phyloP scores from a whole-genome alignment of 2,329 filamentous ascomycete species.

The Fusarium robinianum region DNA sequence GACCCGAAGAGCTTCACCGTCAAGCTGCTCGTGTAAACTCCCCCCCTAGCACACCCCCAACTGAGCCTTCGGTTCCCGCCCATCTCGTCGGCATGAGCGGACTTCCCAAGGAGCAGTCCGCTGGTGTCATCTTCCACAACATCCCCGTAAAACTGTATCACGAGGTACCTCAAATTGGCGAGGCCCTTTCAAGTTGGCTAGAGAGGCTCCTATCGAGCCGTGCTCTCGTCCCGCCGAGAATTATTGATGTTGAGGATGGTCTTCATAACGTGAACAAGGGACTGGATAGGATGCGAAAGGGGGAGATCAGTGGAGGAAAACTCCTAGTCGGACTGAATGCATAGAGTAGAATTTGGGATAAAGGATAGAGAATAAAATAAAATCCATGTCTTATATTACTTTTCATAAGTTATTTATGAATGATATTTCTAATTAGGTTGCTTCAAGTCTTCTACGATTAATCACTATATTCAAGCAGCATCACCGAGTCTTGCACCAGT shows the following conservation, averaged over 20 bases:
- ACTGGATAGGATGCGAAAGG: slow-evolving; percentile 66
- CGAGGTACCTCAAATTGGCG: slow-evolving; percentile 65
- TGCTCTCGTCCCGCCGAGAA: slow-evolving; percentile 62
- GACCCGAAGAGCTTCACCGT: slow-evolving; percentile 48
- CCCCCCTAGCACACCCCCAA: slow-evolving; percentile 46
- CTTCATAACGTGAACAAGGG: slow-evolving; percentile 69
- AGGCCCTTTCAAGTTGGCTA: slow-evolving; percentile 67
- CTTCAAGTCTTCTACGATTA: too few relatives aligned
- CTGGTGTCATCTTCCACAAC: slow-evolving; percentile 60
- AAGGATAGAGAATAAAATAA: not conserved
- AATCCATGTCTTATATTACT: not conserved
- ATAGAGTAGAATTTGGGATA: not conserved
- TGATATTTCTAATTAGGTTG: too few relatives aligned
- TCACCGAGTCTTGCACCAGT: too few relatives aligned
- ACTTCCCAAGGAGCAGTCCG: slow-evolving; percentile 59
- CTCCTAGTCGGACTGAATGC: slow-evolving; percentile 58
- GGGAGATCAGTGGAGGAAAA: slow-evolving; percentile 69
- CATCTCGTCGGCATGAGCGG: slow-evolving; percentile 73
- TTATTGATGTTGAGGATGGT: slow-evolving; percentile 67
- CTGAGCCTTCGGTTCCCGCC: slow-evolving; percentile 35
- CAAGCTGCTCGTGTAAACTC: slow-evolving; percentile 37
- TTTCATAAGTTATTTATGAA: too few relatives aligned
- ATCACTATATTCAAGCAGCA: too few relatives aligned
- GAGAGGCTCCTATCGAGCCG: slow-evolving; percentile 64
- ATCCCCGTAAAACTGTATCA: slow-evolving; percentile 81